Percentiles rank a stretch among this genome's conserved stretches.
Conservation (phyloP, 805 yeast genomes). For the Metschnikowia vanudenii region DNA sequence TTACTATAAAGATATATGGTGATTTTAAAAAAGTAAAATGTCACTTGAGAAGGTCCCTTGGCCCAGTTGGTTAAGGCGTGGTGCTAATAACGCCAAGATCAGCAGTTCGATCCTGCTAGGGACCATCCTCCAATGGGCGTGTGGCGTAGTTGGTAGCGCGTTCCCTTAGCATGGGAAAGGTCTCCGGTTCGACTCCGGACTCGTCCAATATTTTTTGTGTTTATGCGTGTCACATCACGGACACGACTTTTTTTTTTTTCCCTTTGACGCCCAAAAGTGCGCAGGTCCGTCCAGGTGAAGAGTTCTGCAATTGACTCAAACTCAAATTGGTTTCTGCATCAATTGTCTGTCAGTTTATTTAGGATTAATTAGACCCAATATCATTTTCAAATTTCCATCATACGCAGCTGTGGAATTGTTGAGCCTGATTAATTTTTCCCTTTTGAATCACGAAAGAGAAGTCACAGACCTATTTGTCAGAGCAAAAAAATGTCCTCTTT, state of each 20-base stretch:
- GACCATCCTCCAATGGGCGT: constrained; percentile 65
- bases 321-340: neutral
- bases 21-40: neutral
- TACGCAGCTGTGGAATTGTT: neutral
- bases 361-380: neutral
- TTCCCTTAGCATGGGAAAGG: constrained; percentile 79
- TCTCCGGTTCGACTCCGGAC: no score
- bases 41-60: constrained; percentile 40
- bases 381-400: neutral
- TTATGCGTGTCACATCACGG: neutral
- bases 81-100: constrained; percentile 63
- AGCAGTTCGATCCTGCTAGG: constrained; percentile 89
- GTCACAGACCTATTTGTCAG: neutral
- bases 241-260: constrained; percentile 6
- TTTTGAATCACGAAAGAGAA: neutral
- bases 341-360: neutral
- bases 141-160: constrained; percentile 87
- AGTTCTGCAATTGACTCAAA: neutral
- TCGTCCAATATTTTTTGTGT: constrained; percentile 38
- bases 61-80: constrained; percentile 56
- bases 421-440: neutral
- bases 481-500: constrained; percentile 29
- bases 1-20: neutral
- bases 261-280: constrained; percentile 2
- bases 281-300: neutral